Evolutionary conservation across 2,329 filamentous ascomycete species (phyloP).

Genomic region (Epichloe hybrida): DNA sequence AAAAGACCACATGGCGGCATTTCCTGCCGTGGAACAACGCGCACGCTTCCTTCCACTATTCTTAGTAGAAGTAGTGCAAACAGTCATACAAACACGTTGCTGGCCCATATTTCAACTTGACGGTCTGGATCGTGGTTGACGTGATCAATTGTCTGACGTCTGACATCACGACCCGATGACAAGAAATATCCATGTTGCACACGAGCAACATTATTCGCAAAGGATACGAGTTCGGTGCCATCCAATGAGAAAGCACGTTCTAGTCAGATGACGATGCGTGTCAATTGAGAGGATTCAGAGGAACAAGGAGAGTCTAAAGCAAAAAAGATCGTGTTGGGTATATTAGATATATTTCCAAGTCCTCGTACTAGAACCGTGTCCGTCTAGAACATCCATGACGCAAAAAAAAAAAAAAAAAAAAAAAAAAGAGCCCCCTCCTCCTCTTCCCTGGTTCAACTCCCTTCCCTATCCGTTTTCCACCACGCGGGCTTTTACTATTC

Average conservation of each 20-base stretch:
- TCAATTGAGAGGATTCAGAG: no score
- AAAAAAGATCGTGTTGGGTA: not conserved
- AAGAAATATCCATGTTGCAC: not conserved
- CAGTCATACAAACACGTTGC: constrained; percentile 1
- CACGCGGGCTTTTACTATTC: not conserved
- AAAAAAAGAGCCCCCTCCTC: not conserved
- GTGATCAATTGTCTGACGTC: not conserved
- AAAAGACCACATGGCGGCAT: not conserved
- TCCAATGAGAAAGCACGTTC: not conserved
- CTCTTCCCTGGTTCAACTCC: no score
- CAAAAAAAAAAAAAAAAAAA: not conserved
- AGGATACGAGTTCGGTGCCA: not conserved
- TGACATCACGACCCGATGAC: not conserved
- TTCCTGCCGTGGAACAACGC: not conserved
- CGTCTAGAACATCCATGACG: not conserved
- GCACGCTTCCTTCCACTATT: not conserved
- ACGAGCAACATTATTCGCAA: not conserved
- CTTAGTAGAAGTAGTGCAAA: not conserved
- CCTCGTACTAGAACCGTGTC: not conserved
- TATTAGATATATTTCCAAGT: not conserved
- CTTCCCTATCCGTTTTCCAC: not conserved
- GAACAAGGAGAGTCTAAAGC: not conserved
- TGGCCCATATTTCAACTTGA: not conserved
- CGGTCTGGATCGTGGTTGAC: not conserved
- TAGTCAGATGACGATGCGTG: not conserved